Evolutionary conservation across 495 filamentous ascomycete species (phyloP), one percentile per base, ranked within the genome.

Genomic region (Chaetomium fimeti): DNA sequence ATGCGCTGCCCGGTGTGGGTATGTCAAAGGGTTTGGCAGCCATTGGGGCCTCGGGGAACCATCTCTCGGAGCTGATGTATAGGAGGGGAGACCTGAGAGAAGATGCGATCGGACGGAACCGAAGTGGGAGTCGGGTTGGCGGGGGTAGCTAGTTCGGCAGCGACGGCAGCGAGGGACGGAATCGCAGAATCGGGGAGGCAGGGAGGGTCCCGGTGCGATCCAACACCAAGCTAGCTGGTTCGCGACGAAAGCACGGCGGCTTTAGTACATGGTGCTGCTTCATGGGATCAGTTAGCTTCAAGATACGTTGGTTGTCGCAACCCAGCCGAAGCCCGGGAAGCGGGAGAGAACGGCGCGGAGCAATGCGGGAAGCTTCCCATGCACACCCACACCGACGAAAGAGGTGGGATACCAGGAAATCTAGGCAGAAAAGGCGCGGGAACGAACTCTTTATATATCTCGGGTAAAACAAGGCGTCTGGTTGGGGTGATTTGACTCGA

Each of bases 251-350:
- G 47, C 58, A n/a, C 48, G 27, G 27, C n/a, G 54, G 55, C 12
- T 67, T 70, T 78, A 81, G 75, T 75, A 76, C 80, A 82, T 82
- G 68, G 69, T 76, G 73, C 74, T 77, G 67, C 32, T 36, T 36
- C 45, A 55, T 66, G 45, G 29, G 54, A 70, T 80, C 68, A 80
- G 78, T 71, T 56, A 47, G 38, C 55, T 56, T 40, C 36, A 24
- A 52, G 49, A 28, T 28, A 40, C 9, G 66, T 42, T 67, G 66
- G 63, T 54, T 61, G 57, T 70, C 64, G 64, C 63, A 63, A 65
- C 64, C 72, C 60, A 61, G 56, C 49, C 25, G 42, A 24, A 22
- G 27, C 25, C 3, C 11, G 54, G 36, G 38, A 45, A 48, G 51
- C 60, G 64, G 66, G 57, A 57, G 64, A 65, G 43, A 47, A n/a